Evolutionary conservation across 768 basidiomycete species (phyloP).

Genomic region (Pleurotus salmoneostramineus): DNA sequence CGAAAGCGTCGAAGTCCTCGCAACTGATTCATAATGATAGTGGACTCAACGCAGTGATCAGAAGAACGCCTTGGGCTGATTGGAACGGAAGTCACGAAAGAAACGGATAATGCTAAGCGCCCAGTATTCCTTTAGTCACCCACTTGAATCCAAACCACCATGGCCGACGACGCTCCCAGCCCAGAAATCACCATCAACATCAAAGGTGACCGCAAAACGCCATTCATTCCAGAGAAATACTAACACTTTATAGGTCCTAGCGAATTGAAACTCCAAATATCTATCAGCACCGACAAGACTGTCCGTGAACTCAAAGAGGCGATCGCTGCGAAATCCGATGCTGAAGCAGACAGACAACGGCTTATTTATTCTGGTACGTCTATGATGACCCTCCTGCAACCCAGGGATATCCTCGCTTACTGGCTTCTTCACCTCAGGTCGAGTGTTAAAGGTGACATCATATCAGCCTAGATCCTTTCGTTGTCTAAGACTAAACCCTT

Average conservation of each 20-base stretch:
- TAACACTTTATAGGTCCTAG: slow-evolving; percentile 57
- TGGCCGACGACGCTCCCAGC: slow-evolving; percentile 41
- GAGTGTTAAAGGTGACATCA: slow-evolving; percentile 61
- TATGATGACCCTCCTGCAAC: not conserved
- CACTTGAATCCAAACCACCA: slow-evolving; percentile 24
- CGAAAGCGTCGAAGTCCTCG: too few species aligned
- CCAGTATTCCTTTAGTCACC: not conserved
- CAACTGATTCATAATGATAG: not conserved
- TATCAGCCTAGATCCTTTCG: not conserved
- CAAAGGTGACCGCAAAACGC: slow-evolving; percentile 43
- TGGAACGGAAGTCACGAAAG: not conserved
- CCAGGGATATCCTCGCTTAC: not conserved
- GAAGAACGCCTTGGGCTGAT: not conserved
- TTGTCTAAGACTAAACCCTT: not conserved
- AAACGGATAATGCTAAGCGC: not conserved
- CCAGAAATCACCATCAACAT: slow-evolving; percentile 63
- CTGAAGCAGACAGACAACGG: slow-evolving; percentile 82
- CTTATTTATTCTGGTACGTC: slow-evolving; percentile 86
- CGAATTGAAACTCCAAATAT: slow-evolving; percentile 89
- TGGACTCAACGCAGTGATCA: not conserved
- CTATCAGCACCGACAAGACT: slow-evolving; percentile 77
- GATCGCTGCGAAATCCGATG: slow-evolving; percentile 82
- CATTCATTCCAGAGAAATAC: not conserved
- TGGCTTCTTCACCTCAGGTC: slow-evolving; percentile 34
- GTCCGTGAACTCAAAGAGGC: slow-evolving; percentile 89